Base-by-base conservation (phyloP, 176 grass and related monocot species). In the Areca catechu region DNA sequence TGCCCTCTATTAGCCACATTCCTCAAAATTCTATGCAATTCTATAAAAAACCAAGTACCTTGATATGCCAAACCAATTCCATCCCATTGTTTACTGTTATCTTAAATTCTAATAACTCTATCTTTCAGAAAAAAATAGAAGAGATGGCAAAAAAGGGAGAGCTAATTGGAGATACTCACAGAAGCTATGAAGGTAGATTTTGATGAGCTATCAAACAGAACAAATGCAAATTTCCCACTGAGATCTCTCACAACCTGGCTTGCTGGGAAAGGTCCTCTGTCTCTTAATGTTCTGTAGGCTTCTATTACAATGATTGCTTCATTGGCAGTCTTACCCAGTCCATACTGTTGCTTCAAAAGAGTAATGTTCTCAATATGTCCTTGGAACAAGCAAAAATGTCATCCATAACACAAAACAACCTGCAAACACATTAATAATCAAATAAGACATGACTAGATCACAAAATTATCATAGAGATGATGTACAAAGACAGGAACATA, bases 161-260 rank as follows among this genome's bases (percentile, higher is more conserved):
- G 3, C 5, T 10, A 62, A 50, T 62, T 64, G 52, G 30, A n/a
- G 47, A 15, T 47, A 74, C 85, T 95, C 81, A 95, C 90, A 57
- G 76, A 62, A 49, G 86, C 79, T n/a, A 95, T 74, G 49, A 95
- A 95, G 57, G 83, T 86, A 48, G 90, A 79, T 53, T 86, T 90
- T 1, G 73, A 83, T 48, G 82, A 21, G 15, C 70, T 90, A 65
- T 96, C 91, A n/a, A 82, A 96, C 29, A 96, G 74, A 74, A 90
- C 61, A 60, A 90, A 96, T 6, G 86, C 60, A 1, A 90, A 96
- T 74, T 81, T 90, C 17, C 91, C 91, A 19, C 55, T 69, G 17
- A 96, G 83, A 30, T 96, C 91, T 86, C 91, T 96, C 65, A 89
- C 77, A 25, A 96, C 91, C 69, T 96, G 86, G 61, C 91, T 90